Percentiles rank a stretch among this genome's conserved stretches.
Conservation (phyloP, 1,284 basidiomycete species). For the Porogramme epimiltina region DNA sequence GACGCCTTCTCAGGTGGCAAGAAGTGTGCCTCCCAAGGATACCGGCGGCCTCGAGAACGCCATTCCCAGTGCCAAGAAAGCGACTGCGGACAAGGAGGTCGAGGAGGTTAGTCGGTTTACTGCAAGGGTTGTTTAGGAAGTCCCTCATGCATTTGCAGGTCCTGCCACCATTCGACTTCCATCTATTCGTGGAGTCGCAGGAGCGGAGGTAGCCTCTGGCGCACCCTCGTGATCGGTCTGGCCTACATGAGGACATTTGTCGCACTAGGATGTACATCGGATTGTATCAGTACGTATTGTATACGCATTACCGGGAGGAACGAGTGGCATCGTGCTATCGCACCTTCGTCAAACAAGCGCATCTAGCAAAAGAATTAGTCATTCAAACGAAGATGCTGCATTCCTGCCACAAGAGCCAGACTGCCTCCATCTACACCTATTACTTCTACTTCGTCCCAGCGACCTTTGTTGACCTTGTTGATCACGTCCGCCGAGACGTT, state of each 20-base stretch:
- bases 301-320: neutral
- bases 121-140: neutral
- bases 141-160: constrained; percentile 6
- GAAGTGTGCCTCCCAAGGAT: constrained; percentile 1
- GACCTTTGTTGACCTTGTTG: constrained; percentile 51
- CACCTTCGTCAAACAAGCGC: neutral
- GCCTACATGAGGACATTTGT: neutral
- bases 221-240: neutral
- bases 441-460: constrained; percentile 64
- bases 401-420: constrained; percentile 8
- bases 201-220: neutral
- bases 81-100: constrained; percentile 11
- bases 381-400: constrained; percentile 13
- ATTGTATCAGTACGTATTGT: neutral
- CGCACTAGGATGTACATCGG: constrained; percentile 1
- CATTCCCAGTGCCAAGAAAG: constrained; percentile 11
- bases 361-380: too few relatives aligned
- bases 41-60: constrained; percentile 11
- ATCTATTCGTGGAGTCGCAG: constrained; percentile 12
- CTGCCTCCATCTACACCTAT: constrained; percentile 35
- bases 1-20: neutral
- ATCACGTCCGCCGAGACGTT: constrained; percentile 42
- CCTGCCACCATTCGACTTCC: constrained; percentile 19
- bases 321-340: too few relatives aligned
- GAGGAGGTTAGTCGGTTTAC: constrained; percentile 11